These are phyloP conservation scores for Colletotrichum sp. DNA, from an alignment of 2,329 filamentous ascomycete genomes.

Conservation along the genomic window DNA sequence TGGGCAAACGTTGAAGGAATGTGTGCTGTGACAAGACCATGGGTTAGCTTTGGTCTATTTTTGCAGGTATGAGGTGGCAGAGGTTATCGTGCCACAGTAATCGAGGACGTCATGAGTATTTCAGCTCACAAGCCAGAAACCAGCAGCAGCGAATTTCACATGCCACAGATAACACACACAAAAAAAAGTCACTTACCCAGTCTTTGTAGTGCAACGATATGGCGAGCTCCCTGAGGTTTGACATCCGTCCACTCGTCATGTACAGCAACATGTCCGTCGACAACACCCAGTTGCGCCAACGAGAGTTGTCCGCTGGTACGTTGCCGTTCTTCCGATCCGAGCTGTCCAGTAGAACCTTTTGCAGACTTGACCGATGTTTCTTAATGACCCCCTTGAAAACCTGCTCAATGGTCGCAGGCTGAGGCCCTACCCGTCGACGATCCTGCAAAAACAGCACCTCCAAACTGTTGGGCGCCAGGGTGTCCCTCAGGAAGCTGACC, in stretches of 20 bases:
- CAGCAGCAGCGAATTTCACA: background rate
- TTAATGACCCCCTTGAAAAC: slow-evolving; percentile 75
- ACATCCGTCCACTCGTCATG: slow-evolving; percentile 79
- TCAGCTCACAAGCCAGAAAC: background rate
- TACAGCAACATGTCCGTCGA: slow-evolving; percentile 73
- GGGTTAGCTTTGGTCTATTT: slow-evolving; percentile 18
- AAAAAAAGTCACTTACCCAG: slow-evolving; percentile 64
- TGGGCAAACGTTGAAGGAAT: slow-evolving; percentile 77
- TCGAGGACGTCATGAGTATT: background rate
- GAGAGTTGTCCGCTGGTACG: slow-evolving; percentile 35
- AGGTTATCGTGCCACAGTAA: background rate
- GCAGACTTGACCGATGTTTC: slow-evolving; percentile 73
- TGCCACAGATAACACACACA: slow-evolving; percentile 9
- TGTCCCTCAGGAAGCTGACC: slow-evolving; percentile 77
- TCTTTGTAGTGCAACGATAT: slow-evolving; percentile 76
- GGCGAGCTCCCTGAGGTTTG: slow-evolving; percentile 71
- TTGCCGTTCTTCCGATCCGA: slow-evolving; percentile 47
- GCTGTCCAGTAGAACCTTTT: slow-evolving; percentile 77
- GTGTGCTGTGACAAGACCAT: slow-evolving; percentile 61
- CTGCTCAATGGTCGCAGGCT: slow-evolving; percentile 68
- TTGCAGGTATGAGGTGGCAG: background rate
- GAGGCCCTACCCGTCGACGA: slow-evolving; percentile 48
- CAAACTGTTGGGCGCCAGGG: slow-evolving; percentile 78
- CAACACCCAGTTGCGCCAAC: slow-evolving; percentile 75
- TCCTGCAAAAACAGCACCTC: slow-evolving; percentile 82